Evolutionary conservation across 768 basidiomycete genomes (phyloP).

Genomic region (Kwoniella dendrophila): DNA sequence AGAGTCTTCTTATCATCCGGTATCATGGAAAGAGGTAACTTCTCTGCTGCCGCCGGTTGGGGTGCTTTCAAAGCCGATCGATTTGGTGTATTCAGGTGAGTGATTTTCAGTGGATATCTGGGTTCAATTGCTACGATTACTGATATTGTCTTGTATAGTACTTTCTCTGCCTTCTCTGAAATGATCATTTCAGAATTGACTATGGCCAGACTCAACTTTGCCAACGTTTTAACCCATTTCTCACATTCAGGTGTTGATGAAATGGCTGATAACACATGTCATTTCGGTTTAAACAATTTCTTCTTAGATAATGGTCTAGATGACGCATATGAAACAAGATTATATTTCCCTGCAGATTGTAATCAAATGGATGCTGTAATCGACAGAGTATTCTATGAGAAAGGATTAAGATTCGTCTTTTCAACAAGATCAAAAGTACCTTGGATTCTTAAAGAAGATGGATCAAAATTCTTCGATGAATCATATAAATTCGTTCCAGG

Average conservation of each 20-base stretch:
- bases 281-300: constrained; percentile 75
- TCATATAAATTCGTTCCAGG: constrained; percentile 78
- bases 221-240: constrained; percentile 85
- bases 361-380: constrained; percentile 56
- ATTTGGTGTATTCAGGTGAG: constrained; percentile 61
- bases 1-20: constrained; percentile 34
- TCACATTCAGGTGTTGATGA: constrained; percentile 71
- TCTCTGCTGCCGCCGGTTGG: constrained; percentile 81
- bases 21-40: constrained; percentile 77
- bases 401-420: constrained; percentile 81
- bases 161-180: constrained; percentile 88
- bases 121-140: background rate
- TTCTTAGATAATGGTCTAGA: constrained; percentile 85
- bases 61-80: constrained; percentile 74
- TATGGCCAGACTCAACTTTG: constrained; percentile 87
- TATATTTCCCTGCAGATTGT: constrained; percentile 87
- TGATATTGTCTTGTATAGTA: constrained; percentile 48
- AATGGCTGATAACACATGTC: constrained; percentile 61
- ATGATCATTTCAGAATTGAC: constrained; percentile 87
- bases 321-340: constrained; percentile 69
- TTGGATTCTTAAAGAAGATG: constrained; percentile 77
- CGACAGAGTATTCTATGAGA: constrained; percentile 76
- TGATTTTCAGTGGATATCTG: background rate
- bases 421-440: constrained; percentile 88
- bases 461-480: constrained; percentile 66